Evolutionary conservation across 331 rosid species (phyloP).

Genomic region (Spiraea crenata): DNA sequence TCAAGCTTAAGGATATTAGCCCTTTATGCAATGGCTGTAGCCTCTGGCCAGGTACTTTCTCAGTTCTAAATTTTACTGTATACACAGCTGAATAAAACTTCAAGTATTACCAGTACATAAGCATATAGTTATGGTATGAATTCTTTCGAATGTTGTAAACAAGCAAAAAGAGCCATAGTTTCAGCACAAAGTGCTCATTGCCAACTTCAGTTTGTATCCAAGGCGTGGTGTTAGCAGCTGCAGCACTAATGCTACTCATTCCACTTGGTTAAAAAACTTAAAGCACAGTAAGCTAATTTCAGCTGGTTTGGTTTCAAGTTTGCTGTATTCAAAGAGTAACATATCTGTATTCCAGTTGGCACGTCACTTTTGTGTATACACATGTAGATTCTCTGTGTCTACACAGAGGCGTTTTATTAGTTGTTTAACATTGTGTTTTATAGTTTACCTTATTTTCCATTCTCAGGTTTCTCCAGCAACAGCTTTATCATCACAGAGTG

Average conservation of each 20-base stretch:
- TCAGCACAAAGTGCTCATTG: not conserved
- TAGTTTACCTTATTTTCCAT: not conserved
- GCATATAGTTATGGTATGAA: too few relatives aligned
- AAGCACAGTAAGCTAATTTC: not conserved
- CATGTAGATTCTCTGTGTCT: not conserved
- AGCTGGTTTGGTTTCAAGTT: too few relatives aligned
- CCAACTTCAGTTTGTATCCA: not conserved
- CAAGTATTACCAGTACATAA: not conserved
- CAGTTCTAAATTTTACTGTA: not conserved
- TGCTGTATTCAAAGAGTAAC: too few relatives aligned
- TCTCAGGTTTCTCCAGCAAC: not conserved
- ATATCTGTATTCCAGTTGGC: not conserved
- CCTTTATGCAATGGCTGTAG: not conserved
- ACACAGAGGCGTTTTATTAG: not conserved
- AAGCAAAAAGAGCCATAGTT: not conserved
- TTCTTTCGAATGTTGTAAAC: too few relatives aligned
- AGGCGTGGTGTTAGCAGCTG: not conserved
- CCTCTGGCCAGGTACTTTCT: constrained; percentile 15
- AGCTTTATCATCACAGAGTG: not conserved
- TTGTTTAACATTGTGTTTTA: not conserved
- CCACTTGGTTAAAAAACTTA: not conserved
- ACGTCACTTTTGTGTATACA: not conserved
- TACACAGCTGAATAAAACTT: not conserved
- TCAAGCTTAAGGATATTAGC: constrained; percentile 3
- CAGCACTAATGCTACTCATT: not conserved